Percentiles rank a stretch among this genome's conserved stretches.
Conservation (phyloP, 371 early-diverging fungal species). For the Lichtheimia ramosa region DNA sequence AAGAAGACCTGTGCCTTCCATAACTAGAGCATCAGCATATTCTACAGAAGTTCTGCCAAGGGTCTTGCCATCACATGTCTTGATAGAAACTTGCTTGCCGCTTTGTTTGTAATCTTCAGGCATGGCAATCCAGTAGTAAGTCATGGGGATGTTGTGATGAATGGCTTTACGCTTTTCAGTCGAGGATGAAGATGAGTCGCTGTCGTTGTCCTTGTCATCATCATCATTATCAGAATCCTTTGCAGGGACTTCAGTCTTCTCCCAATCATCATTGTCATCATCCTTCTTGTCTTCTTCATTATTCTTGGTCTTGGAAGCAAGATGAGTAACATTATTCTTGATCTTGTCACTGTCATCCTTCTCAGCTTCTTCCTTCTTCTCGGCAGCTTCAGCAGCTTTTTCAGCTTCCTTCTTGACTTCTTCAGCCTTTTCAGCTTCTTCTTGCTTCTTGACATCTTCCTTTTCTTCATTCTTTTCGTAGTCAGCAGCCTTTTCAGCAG, state of each 20-base stretch:
- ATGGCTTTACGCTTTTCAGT: constrained; percentile 18
- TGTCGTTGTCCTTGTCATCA: constrained; percentile 6
- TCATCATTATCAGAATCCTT: constrained; percentile 7
- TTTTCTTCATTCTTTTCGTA: neutral
- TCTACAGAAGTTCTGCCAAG: constrained; percentile 19
- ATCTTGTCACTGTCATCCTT: constrained; percentile 4
- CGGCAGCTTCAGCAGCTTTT: constrained; percentile 2
- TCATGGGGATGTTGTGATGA: constrained; percentile 15
- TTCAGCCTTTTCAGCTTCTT: neutral
- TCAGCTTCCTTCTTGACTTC: neutral
- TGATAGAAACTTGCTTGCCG: constrained; percentile 21
- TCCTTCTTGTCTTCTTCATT: constrained; percentile 3
- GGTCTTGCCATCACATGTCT: constrained; percentile 28
- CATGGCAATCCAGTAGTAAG: constrained; percentile 32
- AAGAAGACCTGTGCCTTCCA: constrained; percentile 31
- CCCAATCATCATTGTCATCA: constrained; percentile 12
- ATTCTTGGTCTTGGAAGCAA: constrained; percentile 5
- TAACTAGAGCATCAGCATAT: constrained; percentile 26
- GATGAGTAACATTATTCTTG: constrained; percentile 2
- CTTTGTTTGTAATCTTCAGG: constrained; percentile 18
- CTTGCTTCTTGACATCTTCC: neutral
- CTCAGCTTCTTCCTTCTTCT: constrained; percentile 1
- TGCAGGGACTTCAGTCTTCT: neutral
- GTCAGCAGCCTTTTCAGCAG: neutral
- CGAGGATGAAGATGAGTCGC: neutral